These are phyloP conservation scores for Glebionis coronaria DNA, from an alignment of 129 eudicot species.

Conservation along the genomic window DNA sequence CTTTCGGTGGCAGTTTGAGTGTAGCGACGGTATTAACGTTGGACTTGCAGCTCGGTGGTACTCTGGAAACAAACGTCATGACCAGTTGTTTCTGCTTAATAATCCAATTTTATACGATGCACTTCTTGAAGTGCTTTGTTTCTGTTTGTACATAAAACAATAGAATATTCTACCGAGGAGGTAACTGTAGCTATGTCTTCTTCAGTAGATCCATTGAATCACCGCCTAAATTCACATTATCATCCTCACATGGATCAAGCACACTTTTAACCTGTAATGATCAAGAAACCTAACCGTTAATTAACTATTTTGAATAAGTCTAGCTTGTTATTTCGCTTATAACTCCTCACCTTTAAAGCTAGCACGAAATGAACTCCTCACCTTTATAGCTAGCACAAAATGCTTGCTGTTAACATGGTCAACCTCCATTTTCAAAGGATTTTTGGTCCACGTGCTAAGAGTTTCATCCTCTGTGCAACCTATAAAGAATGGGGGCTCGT, in stretches of 20 bases:
- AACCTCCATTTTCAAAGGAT: conserved; percentile 91
- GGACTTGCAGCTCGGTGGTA: no score
- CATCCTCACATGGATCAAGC: conserved; percentile 96
- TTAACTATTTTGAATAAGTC: neutral
- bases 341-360: no score
- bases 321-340: conserved; percentile 8
- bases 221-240: conserved; percentile 69
- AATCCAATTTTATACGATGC: neutral
- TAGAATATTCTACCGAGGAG: conserved; percentile 76
- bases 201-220: conserved; percentile 63
- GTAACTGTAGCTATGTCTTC: conserved; percentile 52
- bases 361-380: no score
- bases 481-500: conserved; percentile 97
- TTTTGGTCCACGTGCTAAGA: conserved; percentile 67
- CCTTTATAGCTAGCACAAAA: conserved; percentile 90
- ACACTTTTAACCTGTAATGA: conserved; percentile 82
- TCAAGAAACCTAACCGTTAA: neutral
- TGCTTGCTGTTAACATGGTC: conserved; percentile 99
- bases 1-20: no score
- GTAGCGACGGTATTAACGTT: no score
- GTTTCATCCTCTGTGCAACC: conserved; percentile 85
- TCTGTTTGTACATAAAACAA: conserved; percentile 63
- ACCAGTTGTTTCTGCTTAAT: no score
- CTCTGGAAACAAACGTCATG: no score
- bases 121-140: neutral